phyloP scores from a whole-genome alignment of 1,284 basidiomycete genomes.

The Irpex rosettiformis region DNA sequence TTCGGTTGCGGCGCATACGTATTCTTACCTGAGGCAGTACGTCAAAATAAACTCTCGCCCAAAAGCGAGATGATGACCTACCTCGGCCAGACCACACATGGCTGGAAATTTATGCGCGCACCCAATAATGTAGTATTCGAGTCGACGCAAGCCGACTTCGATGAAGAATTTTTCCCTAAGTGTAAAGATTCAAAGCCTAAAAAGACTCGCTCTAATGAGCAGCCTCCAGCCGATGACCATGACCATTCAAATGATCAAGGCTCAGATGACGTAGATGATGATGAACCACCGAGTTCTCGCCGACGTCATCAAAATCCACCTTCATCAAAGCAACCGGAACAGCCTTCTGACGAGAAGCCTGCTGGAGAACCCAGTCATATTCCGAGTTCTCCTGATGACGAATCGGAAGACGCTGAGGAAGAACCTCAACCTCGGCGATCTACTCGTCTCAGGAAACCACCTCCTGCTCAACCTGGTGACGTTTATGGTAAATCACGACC shows the following conservation, averaged over 20 bases:
- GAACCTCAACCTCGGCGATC: neutral
- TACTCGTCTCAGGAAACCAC: constrained; percentile 4
- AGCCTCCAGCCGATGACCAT: neutral
- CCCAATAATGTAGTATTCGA: constrained; percentile 15
- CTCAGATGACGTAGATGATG: constrained; percentile 3
- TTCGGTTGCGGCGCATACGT: no score
- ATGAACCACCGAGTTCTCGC: neutral
- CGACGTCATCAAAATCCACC: no score
- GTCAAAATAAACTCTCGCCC: constrained; percentile 1
- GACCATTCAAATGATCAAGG: neutral
- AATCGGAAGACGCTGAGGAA: neutral
- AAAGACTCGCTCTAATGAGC: neutral
- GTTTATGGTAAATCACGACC: constrained; percentile 8
- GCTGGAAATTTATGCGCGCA: constrained; percentile 25
- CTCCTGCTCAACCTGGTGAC: constrained; percentile 3
- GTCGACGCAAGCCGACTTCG: constrained; percentile 16
- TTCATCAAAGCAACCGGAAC: constrained; percentile 2
- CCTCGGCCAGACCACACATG: constrained; percentile 15
- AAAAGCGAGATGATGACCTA: constrained; percentile 29
- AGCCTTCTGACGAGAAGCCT: constrained; percentile 1
- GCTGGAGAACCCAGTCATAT: neutral
- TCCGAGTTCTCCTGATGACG: constrained; percentile 1
- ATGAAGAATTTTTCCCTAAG: constrained; percentile 15
- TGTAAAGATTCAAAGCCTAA: neutral
- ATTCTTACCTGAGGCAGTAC: no score